Conservation (phyloP, 2,329 filamentous ascomycete genomes). For the Pseudocercospora fuligena region DNA sequence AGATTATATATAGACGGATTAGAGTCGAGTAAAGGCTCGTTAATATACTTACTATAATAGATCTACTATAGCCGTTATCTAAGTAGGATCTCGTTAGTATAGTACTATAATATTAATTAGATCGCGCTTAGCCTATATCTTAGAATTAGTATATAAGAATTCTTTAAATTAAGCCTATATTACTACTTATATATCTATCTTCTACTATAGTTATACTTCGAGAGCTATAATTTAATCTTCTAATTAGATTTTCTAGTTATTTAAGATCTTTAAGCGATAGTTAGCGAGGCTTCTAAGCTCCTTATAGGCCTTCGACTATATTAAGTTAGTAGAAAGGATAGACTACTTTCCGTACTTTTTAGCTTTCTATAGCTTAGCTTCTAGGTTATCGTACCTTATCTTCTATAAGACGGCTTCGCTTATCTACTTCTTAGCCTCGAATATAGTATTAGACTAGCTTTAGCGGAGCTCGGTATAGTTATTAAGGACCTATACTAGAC, state of each 20-base stretch:
- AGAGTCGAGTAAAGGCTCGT: not conserved
- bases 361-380: not conserved
- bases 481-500: not conserved
- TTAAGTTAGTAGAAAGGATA: not conserved
- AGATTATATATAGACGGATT: too few species aligned
- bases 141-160: not conserved
- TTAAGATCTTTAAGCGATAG: not conserved
- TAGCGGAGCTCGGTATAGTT: not conserved
- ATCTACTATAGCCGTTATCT: not conserved
- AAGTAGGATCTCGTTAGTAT: not conserved
- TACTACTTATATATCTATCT: not conserved
- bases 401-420: not conserved
- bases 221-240: not conserved
- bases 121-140: not conserved
- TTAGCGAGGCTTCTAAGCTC: not conserved
- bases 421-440: not conserved
- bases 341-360: not conserved
- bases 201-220: not conserved
- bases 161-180: not conserved
- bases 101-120: not conserved
- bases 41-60: not conserved
- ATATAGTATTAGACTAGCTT: not conserved
- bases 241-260: not conserved
- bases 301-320: not conserved
- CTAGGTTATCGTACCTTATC: not conserved